Evolutionary conservation across 208 protist genomes (phyloP).

Genomic region (Naegleria lovaniensis): DNA sequence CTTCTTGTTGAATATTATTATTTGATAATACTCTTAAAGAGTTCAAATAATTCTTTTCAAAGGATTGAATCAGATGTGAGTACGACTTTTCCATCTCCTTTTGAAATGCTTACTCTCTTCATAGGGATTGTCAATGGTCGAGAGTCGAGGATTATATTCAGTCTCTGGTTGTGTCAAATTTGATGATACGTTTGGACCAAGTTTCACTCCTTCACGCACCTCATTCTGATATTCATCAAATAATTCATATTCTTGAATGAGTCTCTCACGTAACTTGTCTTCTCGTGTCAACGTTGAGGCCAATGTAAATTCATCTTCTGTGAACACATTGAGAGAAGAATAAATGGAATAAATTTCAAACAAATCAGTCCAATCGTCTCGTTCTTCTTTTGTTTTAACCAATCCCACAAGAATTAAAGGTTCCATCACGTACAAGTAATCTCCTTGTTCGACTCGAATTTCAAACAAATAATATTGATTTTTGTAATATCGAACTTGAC

Average conservation of each 20-base stretch:
- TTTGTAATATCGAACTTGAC: neutral
- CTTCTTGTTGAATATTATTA: too few relatives aligned
- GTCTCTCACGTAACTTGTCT: neutral
- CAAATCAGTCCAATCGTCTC: neutral
- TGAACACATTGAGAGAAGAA: neutral
- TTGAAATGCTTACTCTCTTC: neutral
- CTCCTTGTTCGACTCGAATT: neutral
- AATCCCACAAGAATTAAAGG: neutral
- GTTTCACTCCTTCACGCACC: neutral
- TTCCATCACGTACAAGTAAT: neutral
- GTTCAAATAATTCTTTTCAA: neutral
- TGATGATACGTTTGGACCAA: too few relatives aligned
- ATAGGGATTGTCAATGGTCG: neutral
- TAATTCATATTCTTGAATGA: neutral
- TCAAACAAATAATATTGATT: neutral
- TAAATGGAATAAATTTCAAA: slow-evolving; percentile 5
- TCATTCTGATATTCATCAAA: slow-evolving; percentile 7
- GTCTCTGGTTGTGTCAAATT: neutral
- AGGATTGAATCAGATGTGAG: neutral
- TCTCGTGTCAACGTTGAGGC: neutral
- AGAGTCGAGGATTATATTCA: neutral
- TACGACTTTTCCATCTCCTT: neutral
- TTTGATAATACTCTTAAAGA: too few relatives aligned
- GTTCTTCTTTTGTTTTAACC: neutral
- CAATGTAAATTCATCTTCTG: neutral